Conservation (phyloP, 148 eudicot genomes). For the Heliosperma pusillum region DNA sequence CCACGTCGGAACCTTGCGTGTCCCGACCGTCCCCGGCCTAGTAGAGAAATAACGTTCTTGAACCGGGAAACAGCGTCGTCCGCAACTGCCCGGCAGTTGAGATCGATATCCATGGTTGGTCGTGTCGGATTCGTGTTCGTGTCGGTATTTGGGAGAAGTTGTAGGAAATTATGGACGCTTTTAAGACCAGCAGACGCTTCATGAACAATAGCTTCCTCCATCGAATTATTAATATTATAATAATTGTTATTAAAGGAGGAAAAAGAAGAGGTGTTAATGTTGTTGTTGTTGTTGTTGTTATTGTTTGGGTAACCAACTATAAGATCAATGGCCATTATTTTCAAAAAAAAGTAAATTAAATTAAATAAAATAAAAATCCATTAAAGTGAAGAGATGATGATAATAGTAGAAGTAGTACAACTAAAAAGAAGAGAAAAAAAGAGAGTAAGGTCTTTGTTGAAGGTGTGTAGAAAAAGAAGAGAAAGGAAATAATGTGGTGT, state of each 20-base stretch:
- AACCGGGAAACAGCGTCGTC: constrained; percentile 67
- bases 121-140: neutral
- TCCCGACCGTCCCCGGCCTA: constrained; percentile 65
- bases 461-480: constrained; percentile 5
- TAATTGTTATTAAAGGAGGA: constrained; percentile 1
- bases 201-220: constrained; percentile 34
- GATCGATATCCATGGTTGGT: constrained; percentile 17
- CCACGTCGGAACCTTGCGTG: constrained; percentile 79
- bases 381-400: neutral
- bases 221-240: neutral
- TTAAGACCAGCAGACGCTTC: constrained; percentile 77
- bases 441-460: constrained; percentile 16
- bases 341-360: neutral
- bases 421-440: constrained; percentile 13
- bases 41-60: constrained; percentile 69
- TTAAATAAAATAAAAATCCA: neutral
- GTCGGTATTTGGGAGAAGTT: constrained; percentile 34
- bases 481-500: neutral
- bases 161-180: constrained; percentile 65
- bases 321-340: constrained; percentile 75
- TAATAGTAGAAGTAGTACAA: neutral
- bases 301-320: constrained; percentile 32
- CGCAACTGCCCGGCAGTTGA: constrained; percentile 52
- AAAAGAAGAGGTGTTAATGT: constrained; percentile 7
- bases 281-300: neutral